These are phyloP conservation scores for Cladosporium sp. DNA, from an alignment of 2,329 filamentous ascomycete genomes.

Conservation along the genomic window DNA sequence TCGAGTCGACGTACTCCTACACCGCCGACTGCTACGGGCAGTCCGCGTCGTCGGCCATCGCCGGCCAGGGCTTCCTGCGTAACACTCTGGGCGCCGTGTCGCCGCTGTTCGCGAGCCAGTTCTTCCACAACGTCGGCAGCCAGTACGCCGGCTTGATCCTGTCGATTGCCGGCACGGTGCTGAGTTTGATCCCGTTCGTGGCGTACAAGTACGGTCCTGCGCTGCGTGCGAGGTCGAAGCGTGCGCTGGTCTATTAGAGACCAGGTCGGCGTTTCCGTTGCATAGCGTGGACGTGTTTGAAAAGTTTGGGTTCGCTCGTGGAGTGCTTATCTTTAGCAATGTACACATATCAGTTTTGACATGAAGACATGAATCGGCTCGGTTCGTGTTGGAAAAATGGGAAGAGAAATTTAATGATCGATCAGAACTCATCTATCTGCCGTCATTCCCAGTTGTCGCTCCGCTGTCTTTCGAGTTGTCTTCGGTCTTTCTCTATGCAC, in stretches of 20 bases:
- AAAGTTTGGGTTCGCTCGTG: not conserved
- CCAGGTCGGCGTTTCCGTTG: no score
- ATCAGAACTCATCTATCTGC: not conserved
- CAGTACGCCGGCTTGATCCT: slow-evolving; percentile 48
- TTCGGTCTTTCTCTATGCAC: no score
- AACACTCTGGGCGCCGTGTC: slow-evolving; percentile 49
- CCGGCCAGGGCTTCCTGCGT: slow-evolving; percentile 47
- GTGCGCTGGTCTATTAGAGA: slow-evolving; percentile 23
- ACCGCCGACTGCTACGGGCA: slow-evolving; percentile 50
- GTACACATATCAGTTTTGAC: not conserved
- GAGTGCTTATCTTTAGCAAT: not conserved
- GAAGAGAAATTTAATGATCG: no score
- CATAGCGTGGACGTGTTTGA: not conserved
- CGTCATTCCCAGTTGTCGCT: no score
- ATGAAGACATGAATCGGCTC: not conserved
- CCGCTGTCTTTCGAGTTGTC: no score
- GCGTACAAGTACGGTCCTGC: slow-evolving; percentile 39
- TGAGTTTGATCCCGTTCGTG: slow-evolving; percentile 40
- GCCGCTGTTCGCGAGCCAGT: slow-evolving; percentile 46
- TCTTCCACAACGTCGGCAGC: slow-evolving; percentile 49
- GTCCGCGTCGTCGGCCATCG: slow-evolving; percentile 39
- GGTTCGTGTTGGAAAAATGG: no score
- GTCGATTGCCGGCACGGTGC: slow-evolving; percentile 40
- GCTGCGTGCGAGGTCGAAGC: slow-evolving; percentile 35
- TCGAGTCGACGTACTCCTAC: slow-evolving; percentile 43